phyloP scores from a whole-genome alignment of 805 yeast genomes.

The Candida methanosorbosa region DNA sequence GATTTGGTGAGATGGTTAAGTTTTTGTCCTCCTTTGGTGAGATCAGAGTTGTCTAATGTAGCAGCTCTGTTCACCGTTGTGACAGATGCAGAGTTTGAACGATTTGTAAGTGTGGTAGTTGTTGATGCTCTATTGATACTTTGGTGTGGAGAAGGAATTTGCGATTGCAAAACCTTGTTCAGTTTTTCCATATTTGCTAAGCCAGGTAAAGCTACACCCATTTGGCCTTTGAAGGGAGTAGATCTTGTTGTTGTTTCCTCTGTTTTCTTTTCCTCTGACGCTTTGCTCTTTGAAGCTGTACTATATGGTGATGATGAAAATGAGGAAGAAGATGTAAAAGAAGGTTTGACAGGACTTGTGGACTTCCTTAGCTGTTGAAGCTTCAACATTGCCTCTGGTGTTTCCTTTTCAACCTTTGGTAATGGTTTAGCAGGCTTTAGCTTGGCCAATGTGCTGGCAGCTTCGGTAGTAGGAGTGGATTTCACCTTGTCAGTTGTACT shows the following conservation, averaged over 20 bases:
- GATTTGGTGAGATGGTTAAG: slow-evolving; percentile 36
- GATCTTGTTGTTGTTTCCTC: background rate
- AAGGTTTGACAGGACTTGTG: background rate
- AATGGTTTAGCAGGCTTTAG: slow-evolving; percentile 12
- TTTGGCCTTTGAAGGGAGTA: background rate
- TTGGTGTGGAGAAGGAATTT: slow-evolving; percentile 18
- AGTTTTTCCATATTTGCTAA: slow-evolving; percentile 10
- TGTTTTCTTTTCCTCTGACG: slow-evolving; percentile 4
- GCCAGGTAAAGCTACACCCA: slow-evolving; percentile 15
- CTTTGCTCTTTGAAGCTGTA: slow-evolving; percentile 2
- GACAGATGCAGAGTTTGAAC: background rate
- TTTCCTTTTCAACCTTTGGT: slow-evolving; percentile 8
- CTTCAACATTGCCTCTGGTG: slow-evolving; percentile 18
- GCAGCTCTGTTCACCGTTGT: background rate
- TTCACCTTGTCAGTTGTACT: too few relatives aligned
- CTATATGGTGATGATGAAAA: background rate
- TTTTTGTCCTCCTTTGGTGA: slow-evolving; percentile 16
- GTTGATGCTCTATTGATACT: slow-evolving; percentile 23
- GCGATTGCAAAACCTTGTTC: background rate
- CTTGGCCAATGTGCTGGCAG: slow-evolving; percentile 5
- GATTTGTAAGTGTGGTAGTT: slow-evolving; percentile 2
- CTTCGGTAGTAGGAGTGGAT: too few relatives aligned
- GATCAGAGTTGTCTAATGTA: slow-evolving; percentile 11
- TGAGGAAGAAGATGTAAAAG: background rate
- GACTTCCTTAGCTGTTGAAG: slow-evolving; percentile 1